Evolutionary conservation across 148 eudicot genomes (phyloP).

Genomic region (Silene latifolia): DNA sequence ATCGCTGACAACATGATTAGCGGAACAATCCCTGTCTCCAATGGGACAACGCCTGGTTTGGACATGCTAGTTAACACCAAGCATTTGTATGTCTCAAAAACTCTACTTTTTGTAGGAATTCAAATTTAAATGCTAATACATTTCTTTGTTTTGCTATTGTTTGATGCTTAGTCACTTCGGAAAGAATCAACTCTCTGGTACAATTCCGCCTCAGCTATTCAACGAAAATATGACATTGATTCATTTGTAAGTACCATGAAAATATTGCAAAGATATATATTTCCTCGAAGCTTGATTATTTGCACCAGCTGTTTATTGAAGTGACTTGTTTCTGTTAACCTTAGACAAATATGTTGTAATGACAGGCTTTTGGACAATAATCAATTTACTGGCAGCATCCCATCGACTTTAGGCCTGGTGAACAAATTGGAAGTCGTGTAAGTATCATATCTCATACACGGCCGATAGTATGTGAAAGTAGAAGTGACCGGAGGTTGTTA

Average conservation of each 20-base stretch:
- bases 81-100: constrained; percentile 59
- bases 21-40: constrained; percentile 61
- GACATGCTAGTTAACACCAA: constrained; percentile 47
- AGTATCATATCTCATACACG: constrained; percentile 32
- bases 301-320: too few species aligned
- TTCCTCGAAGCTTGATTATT: not conserved
- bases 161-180: constrained; percentile 67
- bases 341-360: not conserved
- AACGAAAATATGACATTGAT: constrained; percentile 53
- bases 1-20: constrained; percentile 50
- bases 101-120: not conserved
- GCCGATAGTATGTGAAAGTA: not conserved
- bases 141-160: constrained; percentile 1
- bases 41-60: constrained; percentile 52
- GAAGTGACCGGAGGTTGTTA: not conserved
- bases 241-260: constrained; percentile 64
- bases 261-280: not conserved
- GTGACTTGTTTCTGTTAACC: too few species aligned
- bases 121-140: constrained; percentile 13
- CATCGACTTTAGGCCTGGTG: constrained; percentile 56
- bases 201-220: constrained; percentile 55
- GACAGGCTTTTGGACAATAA: constrained; percentile 71
- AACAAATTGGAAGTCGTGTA: constrained; percentile 57
- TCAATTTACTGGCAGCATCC: constrained; percentile 50
- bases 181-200: constrained; percentile 67